A percentile compares a stretch with the other conserved stretches of the same genome.
phyloP scores from a whole-genome alignment of 139 green algal genomes.

The Coccomyxa sp. region DNA sequence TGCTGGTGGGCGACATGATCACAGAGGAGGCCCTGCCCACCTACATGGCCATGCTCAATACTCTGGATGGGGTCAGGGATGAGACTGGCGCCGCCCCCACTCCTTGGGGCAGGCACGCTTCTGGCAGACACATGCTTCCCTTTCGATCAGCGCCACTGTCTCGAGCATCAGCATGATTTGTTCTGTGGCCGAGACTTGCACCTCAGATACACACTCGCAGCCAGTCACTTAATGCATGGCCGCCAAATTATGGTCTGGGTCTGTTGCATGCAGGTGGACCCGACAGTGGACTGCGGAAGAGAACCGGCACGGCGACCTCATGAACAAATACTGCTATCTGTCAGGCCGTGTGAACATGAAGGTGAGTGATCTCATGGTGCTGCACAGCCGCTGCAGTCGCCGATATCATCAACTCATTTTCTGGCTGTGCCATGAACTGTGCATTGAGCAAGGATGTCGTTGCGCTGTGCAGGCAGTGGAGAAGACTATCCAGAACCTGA shows the following conservation, averaged over 20 bases:
- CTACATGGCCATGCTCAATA: slow-evolving; percentile 99
- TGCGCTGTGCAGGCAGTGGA: slow-evolving; percentile 56
- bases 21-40: slow-evolving; percentile 99
- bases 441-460: not conserved
- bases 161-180: not conserved
- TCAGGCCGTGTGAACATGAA: slow-evolving; percentile 60
- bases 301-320: slow-evolving; percentile 97
- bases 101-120: slow-evolving; percentile 78
- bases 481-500: slow-evolving; percentile 98
- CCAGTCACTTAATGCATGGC: no score
- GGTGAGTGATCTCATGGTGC: not conserved
- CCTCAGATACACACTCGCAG: no score
- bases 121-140: not conserved
- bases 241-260: not conserved
- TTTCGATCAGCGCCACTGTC: not conserved
- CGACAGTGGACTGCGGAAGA: slow-evolving; percentile 93
- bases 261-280: slow-evolving; percentile 46
- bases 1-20: slow-evolving; percentile 77
- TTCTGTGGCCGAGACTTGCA: not conserved
- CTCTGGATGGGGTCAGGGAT: slow-evolving; percentile 92
- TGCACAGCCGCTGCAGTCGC: not conserved
- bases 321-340: slow-evolving; percentile 92
- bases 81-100: slow-evolving; percentile 81
- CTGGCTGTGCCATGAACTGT: not conserved
- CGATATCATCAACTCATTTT: not conserved